Base-by-base conservation (phyloP, 129 eudicot genomes). In the Mikania micrantha region DNA sequence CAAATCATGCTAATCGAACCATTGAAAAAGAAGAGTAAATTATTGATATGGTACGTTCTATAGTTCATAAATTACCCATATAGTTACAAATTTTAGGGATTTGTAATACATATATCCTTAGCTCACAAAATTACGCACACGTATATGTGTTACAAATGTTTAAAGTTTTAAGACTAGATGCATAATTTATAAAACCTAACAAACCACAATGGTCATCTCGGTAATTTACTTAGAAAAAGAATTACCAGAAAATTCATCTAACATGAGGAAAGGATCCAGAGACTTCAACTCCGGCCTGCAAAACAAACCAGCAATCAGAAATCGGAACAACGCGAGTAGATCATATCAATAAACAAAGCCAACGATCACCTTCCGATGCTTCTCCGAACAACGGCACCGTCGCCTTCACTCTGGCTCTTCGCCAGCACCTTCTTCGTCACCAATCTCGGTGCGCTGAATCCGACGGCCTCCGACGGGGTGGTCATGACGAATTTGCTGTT, bases 361-460 rank as follows among this genome's bases (percentile, higher is more conserved):
- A 70, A 19, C 21, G 9, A 31, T 79, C 29, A 90, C 99, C 97
- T 85, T 67, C 99, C 99, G 81, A 94, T 94, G 81, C 90, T 89
- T 82, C 99, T 83, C 53, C 99, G 82, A 69, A 90, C 99, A 73
- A 77, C 80, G 25, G 97, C 96, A 7, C 99, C 99, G 25, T 85
- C 82, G 15, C 97, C 97, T 71, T 86, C 96, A 8, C 85, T 36
- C 60, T 89, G 97, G 38, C 88, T 71, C 80, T 71, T 84, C 1
- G 99, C 86, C 72, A 89, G 50, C 22, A 94, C 52, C 76, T 84
- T 89, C 83, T 86, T 94, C 29, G 66, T 67, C 20, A 94, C 99
- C 75, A 74, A 52, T 81, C 97, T 94, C 7, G 98, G 90, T 34
- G 60, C 62, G 3, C 69, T 53, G 29, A 91, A 82, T 3, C 77